Evolutionary conservation across 371 early-diverging fungal genomes (phyloP), one percentile per base, ranked within the genome.

Genomic region (Lichtheimia ornata): DNA sequence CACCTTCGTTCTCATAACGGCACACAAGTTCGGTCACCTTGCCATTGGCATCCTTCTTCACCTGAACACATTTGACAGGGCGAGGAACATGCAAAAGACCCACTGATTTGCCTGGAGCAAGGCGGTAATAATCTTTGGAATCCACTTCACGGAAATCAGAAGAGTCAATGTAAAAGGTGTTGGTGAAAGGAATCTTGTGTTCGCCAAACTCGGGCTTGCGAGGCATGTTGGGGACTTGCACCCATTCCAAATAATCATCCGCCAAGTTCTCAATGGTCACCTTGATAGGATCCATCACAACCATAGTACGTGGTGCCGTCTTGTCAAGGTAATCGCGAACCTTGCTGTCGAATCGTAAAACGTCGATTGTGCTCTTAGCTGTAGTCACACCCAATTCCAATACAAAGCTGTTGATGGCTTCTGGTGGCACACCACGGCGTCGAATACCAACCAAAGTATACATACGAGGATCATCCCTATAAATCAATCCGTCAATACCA

Each of bases 321-420:
- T 90, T 91, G 78, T 97, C 95, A 35, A 99, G 81, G 59, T 95
- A 93, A 59, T 96, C 97, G 61, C 99, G 91, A 44, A 97, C 94
- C 72, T 94, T 93, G 72, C 88, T 92, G 68, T 99, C 99, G 57
- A 99, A 83, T 9, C 97, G 90, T 28, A 85, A 86, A n/a, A 93
- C 91, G 56, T 96, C 94, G 60, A 98, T 96, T 17, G 89, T 88
- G 18, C 96, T 85, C 69, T 91, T 85, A 56, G 90, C 73, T 44
- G 93, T 96, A 25, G 99, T 98, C 15, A 99, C 96, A 63, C 89
- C 90, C 43, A 98, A 74, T 63, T 96, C 97, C 51, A 94, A 88
- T 3, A 97, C 98, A 87, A 99, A 99, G 52, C 90, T 91, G 72
- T 99, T 99, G 82, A 99, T 97, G n/a, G 99, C 97, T 70, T 91